Percentiles rank a stretch among this genome's conserved stretches.
Evolutionary conservation across 257 asterid genomes (phyloP).

Genomic region (Forsythia suspensa): DNA sequence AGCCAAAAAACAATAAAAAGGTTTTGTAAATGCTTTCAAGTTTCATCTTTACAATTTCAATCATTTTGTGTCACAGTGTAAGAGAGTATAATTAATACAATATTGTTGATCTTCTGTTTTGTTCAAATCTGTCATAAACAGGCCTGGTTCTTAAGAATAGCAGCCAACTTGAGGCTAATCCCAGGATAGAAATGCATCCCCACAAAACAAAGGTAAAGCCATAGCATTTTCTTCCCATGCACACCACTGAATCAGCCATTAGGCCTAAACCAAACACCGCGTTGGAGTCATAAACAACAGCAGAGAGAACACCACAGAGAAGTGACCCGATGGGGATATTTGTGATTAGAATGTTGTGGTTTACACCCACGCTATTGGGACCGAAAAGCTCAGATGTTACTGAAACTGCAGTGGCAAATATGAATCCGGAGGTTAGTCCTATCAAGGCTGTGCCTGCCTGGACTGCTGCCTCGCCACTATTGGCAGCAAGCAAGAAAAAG

Average conservation of each 20-base stretch:
- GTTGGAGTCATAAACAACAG: constrained; percentile 61
- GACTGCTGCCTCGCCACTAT: constrained; percentile 49
- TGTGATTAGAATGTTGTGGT: constrained; percentile 88
- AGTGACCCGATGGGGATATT: constrained; percentile 91
- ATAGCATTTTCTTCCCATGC: constrained; percentile 86
- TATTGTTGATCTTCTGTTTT: constrained; percentile 31
- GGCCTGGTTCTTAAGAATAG: constrained; percentile 66
- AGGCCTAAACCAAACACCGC: constrained; percentile 20
- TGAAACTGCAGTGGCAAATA: constrained; percentile 86
- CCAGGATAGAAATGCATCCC: constrained; percentile 84
- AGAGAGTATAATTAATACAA: constrained; percentile 10
- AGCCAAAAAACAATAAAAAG: no score
- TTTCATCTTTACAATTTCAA: neutral
- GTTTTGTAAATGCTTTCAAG: neutral
- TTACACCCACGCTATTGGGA: constrained; percentile 69
- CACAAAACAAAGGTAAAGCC: constrained; percentile 71
- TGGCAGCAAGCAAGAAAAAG: constrained; percentile 49
- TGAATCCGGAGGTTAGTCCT: constrained; percentile 93
- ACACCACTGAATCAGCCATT: constrained; percentile 44
- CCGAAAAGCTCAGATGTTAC: constrained; percentile 93
- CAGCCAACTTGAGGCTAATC: constrained; percentile 56
- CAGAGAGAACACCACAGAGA: constrained; percentile 73
- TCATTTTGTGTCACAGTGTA: neutral
- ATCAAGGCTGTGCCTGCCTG: constrained; percentile 72
- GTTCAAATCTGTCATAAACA: constrained; percentile 64